Evolutionary conservation across 805 yeast genomes (phyloP).

Genomic region (Spathaspora arborariae): DNA sequence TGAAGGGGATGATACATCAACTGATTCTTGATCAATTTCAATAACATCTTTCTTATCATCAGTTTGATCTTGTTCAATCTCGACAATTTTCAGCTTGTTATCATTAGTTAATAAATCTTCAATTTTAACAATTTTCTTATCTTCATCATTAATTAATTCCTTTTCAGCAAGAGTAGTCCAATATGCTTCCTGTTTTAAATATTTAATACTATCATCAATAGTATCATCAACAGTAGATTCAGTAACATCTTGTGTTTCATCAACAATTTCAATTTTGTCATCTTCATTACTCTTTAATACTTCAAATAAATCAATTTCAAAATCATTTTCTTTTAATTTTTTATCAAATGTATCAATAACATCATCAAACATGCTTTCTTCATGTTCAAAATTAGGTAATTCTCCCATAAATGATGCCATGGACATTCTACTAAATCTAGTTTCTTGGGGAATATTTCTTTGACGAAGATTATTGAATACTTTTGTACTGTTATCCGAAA

Average conservation of each 20-base stretch:
- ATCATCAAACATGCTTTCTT: slow-evolving; percentile 25
- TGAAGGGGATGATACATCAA: no score
- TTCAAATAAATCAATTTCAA: not conserved
- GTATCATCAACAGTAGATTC: not conserved
- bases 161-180: slow-evolving; percentile 2
- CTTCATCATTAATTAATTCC: not conserved
- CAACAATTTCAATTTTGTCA: slow-evolving; percentile 13
- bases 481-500: no score
- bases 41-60: not conserved
- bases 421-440: no score
- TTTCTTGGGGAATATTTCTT: no score
- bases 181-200: not conserved
- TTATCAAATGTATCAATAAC: slow-evolving; percentile 24
- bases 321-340: slow-evolving; percentile 8
- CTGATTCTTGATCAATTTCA: not conserved
- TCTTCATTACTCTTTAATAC: not conserved
- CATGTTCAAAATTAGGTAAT: slow-evolving; percentile 26
- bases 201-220: slow-evolving; percentile 1
- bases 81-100: not conserved
- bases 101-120: not conserved
- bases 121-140: not conserved
- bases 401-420: slow-evolving; percentile 7
- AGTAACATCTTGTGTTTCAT: not conserved
- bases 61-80: not conserved
- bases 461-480: no score